These are phyloP conservation scores for Tephrocybe sp. DNA, from an alignment of 768 basidiomycete species.

Conservation along the genomic window DNA sequence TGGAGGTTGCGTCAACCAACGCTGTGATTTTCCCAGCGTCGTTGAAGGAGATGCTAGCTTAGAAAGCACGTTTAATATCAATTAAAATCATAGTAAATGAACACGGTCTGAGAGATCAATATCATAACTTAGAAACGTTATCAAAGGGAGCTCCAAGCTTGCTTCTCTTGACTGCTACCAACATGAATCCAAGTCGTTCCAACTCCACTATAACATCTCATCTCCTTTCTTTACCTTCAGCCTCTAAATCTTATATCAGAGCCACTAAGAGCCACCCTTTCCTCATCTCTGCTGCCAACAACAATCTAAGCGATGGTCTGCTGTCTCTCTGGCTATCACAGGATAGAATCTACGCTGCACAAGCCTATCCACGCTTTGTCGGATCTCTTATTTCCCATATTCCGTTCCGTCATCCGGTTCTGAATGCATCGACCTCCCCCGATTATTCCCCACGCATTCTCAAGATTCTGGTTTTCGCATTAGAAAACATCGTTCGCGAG, in stretches of 20 bases:
- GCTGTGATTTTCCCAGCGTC: too few relatives aligned
- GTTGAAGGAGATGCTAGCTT: too few relatives aligned
- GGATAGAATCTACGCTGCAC: slow-evolving; percentile 71
- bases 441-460: slow-evolving; percentile 38
- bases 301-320: slow-evolving; percentile 41
- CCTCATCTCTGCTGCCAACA: slow-evolving; percentile 53
- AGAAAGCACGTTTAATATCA: too few relatives aligned
- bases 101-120: too few relatives aligned
- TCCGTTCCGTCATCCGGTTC: slow-evolving; percentile 39
- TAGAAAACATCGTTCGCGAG: slow-evolving; percentile 56
- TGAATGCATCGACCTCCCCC: slow-evolving; percentile 23
- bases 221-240: slow-evolving; percentile 5
- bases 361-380: slow-evolving; percentile 73
- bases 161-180: too few relatives aligned
- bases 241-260: slow-evolving; percentile 28
- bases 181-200: neutral
- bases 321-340: slow-evolving; percentile 68
- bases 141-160: too few relatives aligned
- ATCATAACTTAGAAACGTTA: too few relatives aligned
- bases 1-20: too few relatives aligned
- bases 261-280: slow-evolving; percentile 55
- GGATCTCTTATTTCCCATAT: slow-evolving; percentile 61
- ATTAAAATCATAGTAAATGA: too few relatives aligned
- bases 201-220: slow-evolving; percentile 9
- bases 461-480: slow-evolving; percentile 45